Percentiles rank a stretch among this genome's conserved stretches.
These are phyloP conservation scores for Cruciata laevipes DNA, from an alignment of 257 asterid species.

Conservation along the genomic window DNA sequence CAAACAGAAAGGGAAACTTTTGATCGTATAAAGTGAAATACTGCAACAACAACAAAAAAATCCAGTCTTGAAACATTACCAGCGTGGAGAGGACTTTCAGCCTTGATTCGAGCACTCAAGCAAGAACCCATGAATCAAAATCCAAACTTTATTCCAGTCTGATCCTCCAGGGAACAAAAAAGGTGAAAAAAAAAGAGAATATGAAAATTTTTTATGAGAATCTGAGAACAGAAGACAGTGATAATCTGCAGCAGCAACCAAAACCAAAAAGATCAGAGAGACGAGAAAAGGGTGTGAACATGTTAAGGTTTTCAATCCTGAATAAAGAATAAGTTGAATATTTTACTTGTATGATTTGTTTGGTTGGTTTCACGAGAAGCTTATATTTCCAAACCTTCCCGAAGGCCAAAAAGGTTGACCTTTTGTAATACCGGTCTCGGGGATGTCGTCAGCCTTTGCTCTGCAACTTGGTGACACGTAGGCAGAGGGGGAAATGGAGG, in stretches of 20 bases:
- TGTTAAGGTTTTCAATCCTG: neutral
- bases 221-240: neutral
- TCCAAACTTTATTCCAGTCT: slow-evolving; percentile 1
- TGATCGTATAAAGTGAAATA: slow-evolving; percentile 9
- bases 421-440: neutral
- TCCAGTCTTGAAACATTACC: slow-evolving; percentile 28
- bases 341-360: slow-evolving; percentile 20
- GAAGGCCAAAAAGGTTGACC: slow-evolving; percentile 18
- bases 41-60: slow-evolving; percentile 3
- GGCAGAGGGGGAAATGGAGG: neutral
- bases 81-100: slow-evolving; percentile 60
- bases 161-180: neutral
- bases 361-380: slow-evolving; percentile 54
- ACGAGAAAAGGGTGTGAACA: slow-evolving; percentile 28
- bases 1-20: neutral
- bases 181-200: neutral
- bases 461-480: slow-evolving; percentile 21
- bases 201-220: neutral
- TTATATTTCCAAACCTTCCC: slow-evolving; percentile 17
- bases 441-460: slow-evolving; percentile 6
- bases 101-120: slow-evolving; percentile 59
- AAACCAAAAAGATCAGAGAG: slow-evolving; percentile 15
- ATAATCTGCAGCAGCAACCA: neutral
- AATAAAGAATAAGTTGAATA: slow-evolving; percentile 12
- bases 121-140: slow-evolving; percentile 61